Base-by-base conservation (phyloP, 1,284 basidiomycete genomes). In the Mycena sp. region DNA sequence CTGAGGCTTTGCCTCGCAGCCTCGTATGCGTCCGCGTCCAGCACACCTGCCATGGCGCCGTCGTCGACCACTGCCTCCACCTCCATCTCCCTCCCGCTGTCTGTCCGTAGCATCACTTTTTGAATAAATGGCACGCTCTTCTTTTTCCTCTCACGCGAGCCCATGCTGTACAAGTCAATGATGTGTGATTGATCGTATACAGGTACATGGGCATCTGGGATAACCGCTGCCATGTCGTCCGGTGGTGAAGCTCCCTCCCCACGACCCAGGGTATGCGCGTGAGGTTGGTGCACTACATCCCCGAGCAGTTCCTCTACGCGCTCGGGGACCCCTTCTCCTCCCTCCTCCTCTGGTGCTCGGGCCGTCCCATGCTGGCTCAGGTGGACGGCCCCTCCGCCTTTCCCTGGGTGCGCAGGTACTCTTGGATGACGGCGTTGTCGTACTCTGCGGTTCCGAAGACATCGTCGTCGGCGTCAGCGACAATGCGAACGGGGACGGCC, bases 381-480 rank as follows among this genome's bases (percentile, higher is more conserved):
- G 16, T 30, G n/a, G 63, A 60, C 63, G 62, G 37, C 63, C 63
- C 63, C 21, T 48, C 23, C 19, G 35, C 57, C 29, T 64, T 64
- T 64, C 52, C 63, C 63, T 54, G 57, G 29, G 6, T 28, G 21
- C 19, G 19, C 4, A 46, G 16, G 44, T 45, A 32, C 50, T 59
- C 57, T 32, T 54, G 19, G 49, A 37, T 37, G 11, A 43, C 40
- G 5, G 17, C 11, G 23, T 38, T 9, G 28, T 61, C 30, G 37
- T n/a, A n/a, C n/a, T n/a, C n/a, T n/a, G n/a, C n/a, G n/a, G n/a
- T n/a, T n/a, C n/a, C n/a, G n/a, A n/a, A n/a, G n/a, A n/a, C n/a
- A n/a, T n/a, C n/a, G n/a, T n/a, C n/a, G n/a, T n/a, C n/a, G n/a
- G n/a, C n/a, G n/a, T n/a, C n/a, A n/a, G n/a, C n/a, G n/a, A n/a